Evolutionary conservation across 768 basidiomycete species (phyloP), one percentile per base, ranked within the genome.

Genomic region (Amanita subjunquillea): DNA sequence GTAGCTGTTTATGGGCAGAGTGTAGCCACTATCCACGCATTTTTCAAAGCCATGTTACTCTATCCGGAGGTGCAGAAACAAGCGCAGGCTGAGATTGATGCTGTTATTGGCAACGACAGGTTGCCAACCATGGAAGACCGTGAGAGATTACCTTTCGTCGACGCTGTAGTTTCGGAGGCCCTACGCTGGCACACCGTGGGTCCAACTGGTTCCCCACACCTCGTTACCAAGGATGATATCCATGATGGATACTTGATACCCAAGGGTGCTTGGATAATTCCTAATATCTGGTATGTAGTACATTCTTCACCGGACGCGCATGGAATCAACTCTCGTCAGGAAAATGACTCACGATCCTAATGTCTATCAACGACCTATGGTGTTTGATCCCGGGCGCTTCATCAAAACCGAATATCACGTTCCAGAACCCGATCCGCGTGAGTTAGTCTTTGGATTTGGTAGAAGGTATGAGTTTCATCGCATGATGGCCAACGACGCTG

Each of bases 391-490:
- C 1, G 71, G 72, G 27, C 67, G 78, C 6, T 78, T 76, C 63
- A 61, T 79, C 17, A 55, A 60, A 58, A 69, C 32, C 2, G 67
- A 60, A 15, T 64, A 65, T 6, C 59, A 67, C 20, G 58, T 65
- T 25, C 65, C 71, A 6, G 71, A 76, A 53, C 56, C 45, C 13
- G 76, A 78, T 45, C 74, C 78, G 10, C 69, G 69, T n/a, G 61
- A 63, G 4, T 59, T 73, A 36, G 73, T 71, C 49, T 82, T 79
- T 53, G 80, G 80, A 2, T 82, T 79, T 47, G 79, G 77, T 30
- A 63, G 80, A 58, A 72, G 80, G 69, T 63, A 40, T 47, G 57
- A 46, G 20, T 44, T 36, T 27, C 38, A 25, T 17, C 20, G 29
- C 50, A 36, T 30, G 44, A 6, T 17, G n/a, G 17, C 12, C 4